Conservation (phyloP, 441 rosid species). For the Erodium trifolium region DNA sequence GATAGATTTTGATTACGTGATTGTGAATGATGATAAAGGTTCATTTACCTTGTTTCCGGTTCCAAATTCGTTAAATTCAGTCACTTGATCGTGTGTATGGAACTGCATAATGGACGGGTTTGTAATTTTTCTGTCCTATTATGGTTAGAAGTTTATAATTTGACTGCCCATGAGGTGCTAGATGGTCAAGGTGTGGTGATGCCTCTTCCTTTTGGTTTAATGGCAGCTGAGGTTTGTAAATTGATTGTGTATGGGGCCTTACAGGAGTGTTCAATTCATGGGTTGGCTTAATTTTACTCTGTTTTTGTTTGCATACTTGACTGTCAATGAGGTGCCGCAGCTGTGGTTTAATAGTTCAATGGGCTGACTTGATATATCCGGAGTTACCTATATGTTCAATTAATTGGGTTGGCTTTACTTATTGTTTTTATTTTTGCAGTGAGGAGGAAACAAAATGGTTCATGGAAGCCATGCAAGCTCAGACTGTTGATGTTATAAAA, state of each 20-base stretch:
- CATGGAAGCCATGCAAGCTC: conserved; percentile 89
- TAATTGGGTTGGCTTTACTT: background rate
- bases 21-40: background rate
- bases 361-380: background rate
- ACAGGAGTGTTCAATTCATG: background rate
- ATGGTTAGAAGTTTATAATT: background rate
- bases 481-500: conserved; percentile 54
- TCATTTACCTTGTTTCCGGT: background rate
- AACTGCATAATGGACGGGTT: background rate
- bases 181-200: background rate
- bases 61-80: background rate
- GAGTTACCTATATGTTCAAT: background rate
- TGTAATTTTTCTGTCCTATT: background rate
- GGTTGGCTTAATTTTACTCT: background rate
- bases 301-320: background rate
- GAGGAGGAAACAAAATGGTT: conserved; percentile 90
- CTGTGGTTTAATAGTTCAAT: background rate
- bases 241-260: background rate
- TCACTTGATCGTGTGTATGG: background rate
- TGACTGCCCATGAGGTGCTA: background rate
- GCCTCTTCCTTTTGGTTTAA: background rate
- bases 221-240: background rate
- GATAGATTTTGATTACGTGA: background rate
- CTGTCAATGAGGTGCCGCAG: too few species aligned
- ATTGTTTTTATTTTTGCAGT: conserved; percentile 19